Base-by-base conservation (phyloP, 305 asterid species). In the Solanum hybrid region DNA sequence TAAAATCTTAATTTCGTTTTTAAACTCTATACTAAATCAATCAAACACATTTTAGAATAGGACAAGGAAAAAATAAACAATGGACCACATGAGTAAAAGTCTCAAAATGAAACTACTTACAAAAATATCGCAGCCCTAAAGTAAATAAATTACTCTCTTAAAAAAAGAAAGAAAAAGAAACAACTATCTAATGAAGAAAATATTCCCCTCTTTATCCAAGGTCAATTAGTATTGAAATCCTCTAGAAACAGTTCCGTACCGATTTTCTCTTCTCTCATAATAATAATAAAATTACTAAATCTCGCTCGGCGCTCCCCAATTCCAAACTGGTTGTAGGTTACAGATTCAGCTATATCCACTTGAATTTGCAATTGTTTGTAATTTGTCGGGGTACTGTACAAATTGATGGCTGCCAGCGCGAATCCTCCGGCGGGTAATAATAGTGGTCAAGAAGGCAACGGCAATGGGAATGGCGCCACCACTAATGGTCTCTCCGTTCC, bases 351-450 rank as follows among this genome's bases (percentile, higher is more conserved):
- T 40, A 82, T 82, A 46, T 27, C 66, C 71, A 81, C 71, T 81
- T 42, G 37, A 82, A 82, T 82, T 42, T 82, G 38, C 71, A 42
- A 29, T 81, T 40, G 26, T 42, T 81, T 81, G 37, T 27, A 81
- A 27, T 40, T 42, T 79, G 66, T 35, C 31, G 85, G 60, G 38
- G 1, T n/a, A 79, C 42, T 40, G 32, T 79, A 80, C 66, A 80
- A 38, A 34, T 86, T 82, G 89, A 96, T 96, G 99, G 98, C 98
- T 73, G 98, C 98, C 78, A 94, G 98, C 91, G 96, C 99, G 78
- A 95, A 93, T 87, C 97, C 97, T 64, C 90, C 96, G 42, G 96
- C 91, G 69, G 94, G 78, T 84, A 88, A 81, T 56, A 89, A 64
- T 29, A 87, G 29, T 82, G 89, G 85, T 85, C 90, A 92, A 86